Evolutionary conservation across 805 yeast species (phyloP).

Genomic region (Clavispora carvajalis): DNA sequence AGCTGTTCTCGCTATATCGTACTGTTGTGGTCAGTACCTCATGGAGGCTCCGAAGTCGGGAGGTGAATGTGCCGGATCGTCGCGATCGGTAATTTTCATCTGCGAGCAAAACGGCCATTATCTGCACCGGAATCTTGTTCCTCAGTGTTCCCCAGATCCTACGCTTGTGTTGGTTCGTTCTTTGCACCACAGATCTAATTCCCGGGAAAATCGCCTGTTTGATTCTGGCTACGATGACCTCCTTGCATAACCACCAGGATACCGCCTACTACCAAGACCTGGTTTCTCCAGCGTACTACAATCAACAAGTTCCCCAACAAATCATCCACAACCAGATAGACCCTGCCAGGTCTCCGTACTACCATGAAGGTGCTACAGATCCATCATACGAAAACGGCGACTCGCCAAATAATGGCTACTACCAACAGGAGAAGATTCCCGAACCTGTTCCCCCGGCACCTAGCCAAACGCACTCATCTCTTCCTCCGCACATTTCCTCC

Average conservation of each 20-base stretch:
- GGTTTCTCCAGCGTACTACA: conserved; percentile 14
- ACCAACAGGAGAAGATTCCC: conserved; percentile 9
- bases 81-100: not conserved
- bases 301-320: conserved; percentile 13
- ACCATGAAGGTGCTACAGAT: conserved; percentile 11
- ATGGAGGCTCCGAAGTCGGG: not conserved
- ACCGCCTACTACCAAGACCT: conserved; percentile 23
- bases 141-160: not conserved
- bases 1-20: too few species aligned
- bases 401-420: conserved; percentile 12
- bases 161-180: too few species aligned
- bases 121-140: not conserved
- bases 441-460: conserved; percentile 10
- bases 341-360: conserved; percentile 20
- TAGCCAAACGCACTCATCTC: conserved; percentile 1
- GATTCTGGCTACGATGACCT: conserved; percentile 17
- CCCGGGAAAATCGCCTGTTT: too few species aligned
- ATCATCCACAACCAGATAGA: conserved; percentile 11
- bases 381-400: conserved; percentile 11
- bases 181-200: too few species aligned
- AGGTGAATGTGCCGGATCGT: not conserved
- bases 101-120: not conserved
- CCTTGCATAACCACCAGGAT: conserved; percentile 15
- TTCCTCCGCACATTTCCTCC: conserved; percentile 4
- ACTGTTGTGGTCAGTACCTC: too few species aligned